Evolutionary conservation across 306 rosid species (phyloP), one percentile per base, ranked within the genome.

Genomic region (Macrotyloma uniflorum): DNA sequence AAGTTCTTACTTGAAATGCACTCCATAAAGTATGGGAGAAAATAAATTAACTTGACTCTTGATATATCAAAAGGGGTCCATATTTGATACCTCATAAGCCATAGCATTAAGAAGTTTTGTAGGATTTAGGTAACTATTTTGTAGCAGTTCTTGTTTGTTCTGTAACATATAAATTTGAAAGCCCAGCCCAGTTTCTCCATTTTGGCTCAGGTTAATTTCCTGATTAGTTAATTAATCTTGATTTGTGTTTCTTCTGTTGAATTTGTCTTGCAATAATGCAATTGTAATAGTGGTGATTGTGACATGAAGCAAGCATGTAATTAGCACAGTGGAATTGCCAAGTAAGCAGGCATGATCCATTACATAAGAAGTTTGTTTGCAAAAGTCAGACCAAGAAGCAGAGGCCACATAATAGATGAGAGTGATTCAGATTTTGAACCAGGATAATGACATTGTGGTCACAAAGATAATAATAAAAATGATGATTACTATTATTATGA

Each of bases 311-410:
- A 50, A 46, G 18, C 38, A 72, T 73, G 76, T 13, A 53, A 78
- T 59, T 36, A 36, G 65, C 32, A 65, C 70, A 77, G 62, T 73
- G 3, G 19, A 78, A 42, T 26, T 47, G 76, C 67, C 69, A 36
- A 45, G 66, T 24, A 45, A 46, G 65, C 19, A 57, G 24, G 77
- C 77, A 78, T 73, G 86, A 73, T 74, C 83, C 83, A 49, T 46
- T 40, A 38, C 68, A 67, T 49, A 32, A 61, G 81, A 58, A 67
- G 35, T 42, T 49, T 78, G 86, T 20, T 74, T 43, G 69, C 70
- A 42, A 79, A 85, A 69, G 55, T 51, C 42, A 33, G 32, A 45
- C 47, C 54, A 74, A 67, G 74, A 74, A 54, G 26, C 28, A 79
- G 40, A 67, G 58, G 57, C 24, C 73, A 38, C 70, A 66, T 38